A percentile compares a stretch with the other conserved stretches of the same genome.
phyloP scores from a whole-genome alignment of 208 protist genomes.

The Leishmania lainsoni region DNA sequence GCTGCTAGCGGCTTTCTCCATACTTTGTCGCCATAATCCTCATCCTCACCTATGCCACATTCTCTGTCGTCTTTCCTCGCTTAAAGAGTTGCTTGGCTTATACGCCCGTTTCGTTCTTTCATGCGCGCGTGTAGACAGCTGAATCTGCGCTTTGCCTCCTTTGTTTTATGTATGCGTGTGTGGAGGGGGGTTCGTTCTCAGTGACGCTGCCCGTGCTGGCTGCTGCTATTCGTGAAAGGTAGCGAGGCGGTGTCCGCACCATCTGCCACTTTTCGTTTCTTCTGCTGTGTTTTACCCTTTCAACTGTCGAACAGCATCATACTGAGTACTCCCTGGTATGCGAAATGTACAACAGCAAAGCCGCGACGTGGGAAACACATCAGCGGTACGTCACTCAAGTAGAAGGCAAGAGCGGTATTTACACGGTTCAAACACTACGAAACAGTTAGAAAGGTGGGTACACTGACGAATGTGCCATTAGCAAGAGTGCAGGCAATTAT shows the following conservation, averaged over 20 bases:
- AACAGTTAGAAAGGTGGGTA: too few species aligned
- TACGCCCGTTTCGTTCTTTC: neutral
- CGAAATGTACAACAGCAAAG: constrained; percentile 33
- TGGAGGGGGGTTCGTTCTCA: too few species aligned
- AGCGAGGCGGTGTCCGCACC: too few species aligned
- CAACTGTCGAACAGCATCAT: too few species aligned
- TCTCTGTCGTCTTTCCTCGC: neutral
- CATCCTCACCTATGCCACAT: neutral
- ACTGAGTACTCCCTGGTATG: constrained; percentile 47
- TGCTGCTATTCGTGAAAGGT: too few species aligned
- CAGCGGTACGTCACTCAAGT: constrained; percentile 41
- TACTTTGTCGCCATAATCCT: neutral
- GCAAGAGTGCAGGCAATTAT: too few species aligned
- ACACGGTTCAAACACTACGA: constrained; percentile 26
- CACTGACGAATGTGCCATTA: too few species aligned
- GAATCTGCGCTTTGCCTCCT: too few species aligned
- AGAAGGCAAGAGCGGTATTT: constrained; percentile 31
- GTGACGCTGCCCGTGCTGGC: too few species aligned
- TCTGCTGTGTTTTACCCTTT: too few species aligned
- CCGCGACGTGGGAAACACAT: constrained; percentile 41
- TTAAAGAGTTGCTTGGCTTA: neutral
- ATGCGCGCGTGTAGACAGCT: neutral
- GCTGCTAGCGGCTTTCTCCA: neutral
- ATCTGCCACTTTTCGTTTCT: too few species aligned
- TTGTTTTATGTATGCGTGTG: too few species aligned